These are phyloP conservation scores for Cylindrodendrum hubeiense DNA, from an alignment of 2,329 filamentous ascomycete genomes.

Conservation along the genomic window DNA sequence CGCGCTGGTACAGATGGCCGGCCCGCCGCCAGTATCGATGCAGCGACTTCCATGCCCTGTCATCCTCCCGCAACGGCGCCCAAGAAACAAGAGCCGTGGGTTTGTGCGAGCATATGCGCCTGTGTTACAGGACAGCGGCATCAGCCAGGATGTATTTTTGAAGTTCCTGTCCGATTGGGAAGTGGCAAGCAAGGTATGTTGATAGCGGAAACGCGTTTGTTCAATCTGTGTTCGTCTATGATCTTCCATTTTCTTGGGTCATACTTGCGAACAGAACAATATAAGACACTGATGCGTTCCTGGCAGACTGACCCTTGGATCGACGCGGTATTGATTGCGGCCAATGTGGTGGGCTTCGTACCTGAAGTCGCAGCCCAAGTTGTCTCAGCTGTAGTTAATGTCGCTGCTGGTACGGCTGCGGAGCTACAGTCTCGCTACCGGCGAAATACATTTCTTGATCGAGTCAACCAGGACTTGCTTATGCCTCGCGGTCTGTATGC, in stretches of 20 bases:
- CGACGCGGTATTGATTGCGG: constrained; percentile 6
- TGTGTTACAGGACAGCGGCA: not conserved
- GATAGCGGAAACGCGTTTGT: no score
- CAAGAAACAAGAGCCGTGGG: constrained; percentile 7
- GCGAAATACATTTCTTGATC: constrained; percentile 14
- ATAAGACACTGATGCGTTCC: not conserved
- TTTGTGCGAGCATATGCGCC: constrained; percentile 21
- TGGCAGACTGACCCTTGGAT: constrained; percentile 7
- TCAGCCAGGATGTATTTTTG: constrained; percentile 12
- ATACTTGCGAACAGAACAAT: not conserved
- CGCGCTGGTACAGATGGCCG: constrained; percentile 12
- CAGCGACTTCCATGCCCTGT: constrained; percentile 11
- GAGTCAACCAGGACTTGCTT: constrained; percentile 1
- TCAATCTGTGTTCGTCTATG: no score
- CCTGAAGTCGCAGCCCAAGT: constrained; percentile 3
- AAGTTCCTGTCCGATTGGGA: constrained; percentile 15
- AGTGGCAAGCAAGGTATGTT: constrained; percentile 7
- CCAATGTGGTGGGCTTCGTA: constrained; percentile 11
- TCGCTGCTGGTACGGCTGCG: constrained; percentile 10
- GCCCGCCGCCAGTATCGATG: not conserved
- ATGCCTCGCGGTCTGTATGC: constrained; percentile 15
- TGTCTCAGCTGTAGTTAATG: not conserved
- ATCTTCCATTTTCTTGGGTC: no score
- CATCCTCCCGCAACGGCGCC: constrained; percentile 16
- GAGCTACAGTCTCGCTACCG: constrained; percentile 10